Percentiles rank a stretch among this genome's conserved stretches.
These are phyloP conservation scores for Teratosphaeria nubilosa DNA, from an alignment of 2,329 filamentous ascomycete genomes.

Conservation along the genomic window DNA sequence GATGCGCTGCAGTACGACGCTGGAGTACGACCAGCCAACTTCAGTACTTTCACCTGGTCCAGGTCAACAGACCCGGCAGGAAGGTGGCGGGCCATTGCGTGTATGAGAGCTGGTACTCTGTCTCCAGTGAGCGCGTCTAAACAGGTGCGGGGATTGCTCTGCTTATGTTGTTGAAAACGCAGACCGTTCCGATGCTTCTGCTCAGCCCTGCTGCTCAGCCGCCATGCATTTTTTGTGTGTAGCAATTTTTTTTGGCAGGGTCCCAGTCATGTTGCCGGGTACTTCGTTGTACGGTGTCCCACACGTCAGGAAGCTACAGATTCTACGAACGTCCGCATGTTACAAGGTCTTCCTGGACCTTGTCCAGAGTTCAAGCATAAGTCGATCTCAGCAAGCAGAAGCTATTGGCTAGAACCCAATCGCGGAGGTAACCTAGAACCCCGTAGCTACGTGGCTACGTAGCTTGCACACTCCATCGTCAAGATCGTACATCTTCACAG, in stretches of 20 bases:
- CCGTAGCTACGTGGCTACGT: too few species aligned
- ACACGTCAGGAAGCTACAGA: too few species aligned
- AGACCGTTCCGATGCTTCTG: neutral
- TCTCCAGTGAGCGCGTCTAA: neutral
- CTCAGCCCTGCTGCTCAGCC: neutral
- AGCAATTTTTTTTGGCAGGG: neutral
- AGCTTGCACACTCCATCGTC: too few species aligned
- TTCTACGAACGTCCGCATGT: too few species aligned
- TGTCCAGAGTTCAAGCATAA: neutral
- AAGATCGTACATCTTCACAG: too few species aligned
- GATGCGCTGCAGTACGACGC: neutral
- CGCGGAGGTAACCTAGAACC: too few species aligned
- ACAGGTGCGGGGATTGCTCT: neutral
- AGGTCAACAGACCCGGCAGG: neutral
- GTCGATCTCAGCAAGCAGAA: too few species aligned
- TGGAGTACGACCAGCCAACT: neutral
- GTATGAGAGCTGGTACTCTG: neutral
- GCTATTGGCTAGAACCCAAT: too few species aligned
- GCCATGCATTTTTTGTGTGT: too few species aligned
- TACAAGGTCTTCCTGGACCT: too few species aligned
- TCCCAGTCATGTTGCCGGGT: neutral
- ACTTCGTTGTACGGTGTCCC: neutral
- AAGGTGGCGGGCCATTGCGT: neutral
- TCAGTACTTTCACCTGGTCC: neutral
- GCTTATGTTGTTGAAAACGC: neutral